These are phyloP conservation scores for Vickermania ingenoplastis DNA, from an alignment of 208 protist genomes.

Conservation along the genomic window DNA sequence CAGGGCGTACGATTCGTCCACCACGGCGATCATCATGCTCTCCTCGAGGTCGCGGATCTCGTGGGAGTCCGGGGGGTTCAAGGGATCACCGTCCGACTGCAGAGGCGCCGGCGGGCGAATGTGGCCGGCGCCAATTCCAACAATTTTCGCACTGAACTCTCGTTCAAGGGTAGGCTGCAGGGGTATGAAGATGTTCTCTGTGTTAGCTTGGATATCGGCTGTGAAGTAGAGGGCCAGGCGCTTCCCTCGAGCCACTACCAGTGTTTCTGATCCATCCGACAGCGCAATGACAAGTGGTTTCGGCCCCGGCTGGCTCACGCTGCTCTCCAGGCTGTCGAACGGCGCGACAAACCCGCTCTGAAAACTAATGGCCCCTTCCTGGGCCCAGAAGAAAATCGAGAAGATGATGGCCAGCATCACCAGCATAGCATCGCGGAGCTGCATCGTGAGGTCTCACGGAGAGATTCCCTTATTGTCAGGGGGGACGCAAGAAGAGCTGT, in stretches of 20 bases:
- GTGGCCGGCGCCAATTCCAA: constrained; percentile 52
- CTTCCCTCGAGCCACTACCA: background rate
- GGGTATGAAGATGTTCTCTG: constrained; percentile 38
- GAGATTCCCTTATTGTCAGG: no score
- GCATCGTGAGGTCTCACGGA: constrained; percentile 43
- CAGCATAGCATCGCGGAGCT: constrained; percentile 70
- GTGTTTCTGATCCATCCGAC: constrained; percentile 4
- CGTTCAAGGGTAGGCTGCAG: constrained; percentile 4
- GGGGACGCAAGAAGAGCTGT: no score
- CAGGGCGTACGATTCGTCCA: background rate
- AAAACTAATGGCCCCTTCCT: constrained; percentile 60
- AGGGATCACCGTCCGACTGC: constrained; percentile 12
- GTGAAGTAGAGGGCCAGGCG: constrained; percentile 39
- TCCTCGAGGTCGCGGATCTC: background rate
- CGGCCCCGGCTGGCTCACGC: constrained; percentile 43
- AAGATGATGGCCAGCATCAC: constrained; percentile 50
- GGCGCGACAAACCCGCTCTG: constrained; percentile 39
- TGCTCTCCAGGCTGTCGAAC: constrained; percentile 44
- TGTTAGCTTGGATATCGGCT: constrained; percentile 22
- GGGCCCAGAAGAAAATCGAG: constrained; percentile 74
- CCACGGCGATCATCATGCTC: background rate
- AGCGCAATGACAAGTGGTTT: constrained; percentile 40
- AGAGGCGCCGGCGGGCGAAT: constrained; percentile 13
- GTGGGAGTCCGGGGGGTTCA: background rate
- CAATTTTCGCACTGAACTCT: constrained; percentile 12